Conservation (phyloP, 768 basidiomycete genomes). For the Suillus plorans region DNA sequence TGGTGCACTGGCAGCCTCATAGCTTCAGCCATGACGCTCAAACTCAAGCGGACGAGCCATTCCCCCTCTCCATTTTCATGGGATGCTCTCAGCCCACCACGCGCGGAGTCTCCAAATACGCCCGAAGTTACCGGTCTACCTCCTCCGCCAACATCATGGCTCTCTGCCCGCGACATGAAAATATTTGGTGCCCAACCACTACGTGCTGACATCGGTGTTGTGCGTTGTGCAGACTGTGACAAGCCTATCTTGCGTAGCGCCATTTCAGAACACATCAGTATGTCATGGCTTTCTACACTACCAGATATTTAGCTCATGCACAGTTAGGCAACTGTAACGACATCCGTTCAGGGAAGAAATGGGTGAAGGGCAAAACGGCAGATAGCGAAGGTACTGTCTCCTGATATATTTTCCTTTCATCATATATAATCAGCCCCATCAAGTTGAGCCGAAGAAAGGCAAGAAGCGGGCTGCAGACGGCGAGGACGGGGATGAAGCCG, state of each 20-base stretch:
- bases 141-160: conserved; percentile 82
- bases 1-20: neutral
- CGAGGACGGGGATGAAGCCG: conserved; percentile 61
- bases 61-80: conserved; percentile 64
- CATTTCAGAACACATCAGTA: conserved; percentile 75
- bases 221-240: conserved; percentile 77
- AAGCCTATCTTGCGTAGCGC: conserved; percentile 81
- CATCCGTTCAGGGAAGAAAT: conserved; percentile 56
- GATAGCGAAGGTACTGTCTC: conserved; percentile 44
- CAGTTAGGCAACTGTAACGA: conserved; percentile 58
- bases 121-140: conserved; percentile 45
- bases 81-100: conserved; percentile 42
- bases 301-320: conserved; percentile 10
- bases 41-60: conserved; percentile 41
- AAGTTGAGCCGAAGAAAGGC: conserved; percentile 47
- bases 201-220: conserved; percentile 60
- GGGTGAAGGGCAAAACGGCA: conserved; percentile 51
- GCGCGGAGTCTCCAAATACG: conserved; percentile 29
- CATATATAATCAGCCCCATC: conserved; percentile 6
- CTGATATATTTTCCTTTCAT: conserved; percentile 4
- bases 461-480: conserved; percentile 86
- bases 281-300: conserved; percentile 19
- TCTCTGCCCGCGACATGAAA: conserved; percentile 85
- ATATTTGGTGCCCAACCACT: conserved; percentile 80
- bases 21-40: conserved; percentile 37